Evolutionary conservation across 148 eudicot species (phyloP), one percentile per base, ranked within the genome.

Genomic region (Pharnaceum exiguum): DNA sequence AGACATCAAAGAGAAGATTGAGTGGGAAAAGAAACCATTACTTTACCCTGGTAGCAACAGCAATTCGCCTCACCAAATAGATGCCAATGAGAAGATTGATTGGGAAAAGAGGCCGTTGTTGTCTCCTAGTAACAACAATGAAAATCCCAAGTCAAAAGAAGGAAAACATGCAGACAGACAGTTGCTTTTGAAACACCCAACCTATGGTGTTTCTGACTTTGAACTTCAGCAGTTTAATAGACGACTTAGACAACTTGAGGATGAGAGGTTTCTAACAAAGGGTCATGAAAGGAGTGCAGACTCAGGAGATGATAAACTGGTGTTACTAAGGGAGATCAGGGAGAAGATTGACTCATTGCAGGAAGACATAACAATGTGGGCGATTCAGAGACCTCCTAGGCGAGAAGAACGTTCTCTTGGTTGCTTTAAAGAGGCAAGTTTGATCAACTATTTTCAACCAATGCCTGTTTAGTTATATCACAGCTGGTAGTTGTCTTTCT

Each of bases 251-350:
- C 87, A 77, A 66, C 55, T 66, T 56, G 86, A 81, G 63, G 78
- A 71, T 66, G 88, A 67, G 51, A 68, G 82, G 24, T 59, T 69
- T 25, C 27, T 45, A 32, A 42, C 42, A 28, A 55, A 74, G 30
- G 64, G 42, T 23, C 55, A 35, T 4, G 90, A 70, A 65, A 30
- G 42, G 17, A 36, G 26, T 35, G 27, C 2, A 35, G 66, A 62
- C 55, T 52, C 35, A 48, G 77, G 61, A 45, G 77, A 72, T 26
- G 87, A 82, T 60, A 71, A 81, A 38, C 21, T 79, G 57, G 65
- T 57, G 36, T 46, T 93, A 38, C 75, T 93, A 75, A 72, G 76
- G 53, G 95, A 78, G 73, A 88, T 93, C 13, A 69, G 63, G 60
- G 88, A 74, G 52, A 80, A 82, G 68, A 58, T 93, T 12, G 71